Conservation (phyloP, 164 flowering plant species). For the Platanus orientalis region DNA sequence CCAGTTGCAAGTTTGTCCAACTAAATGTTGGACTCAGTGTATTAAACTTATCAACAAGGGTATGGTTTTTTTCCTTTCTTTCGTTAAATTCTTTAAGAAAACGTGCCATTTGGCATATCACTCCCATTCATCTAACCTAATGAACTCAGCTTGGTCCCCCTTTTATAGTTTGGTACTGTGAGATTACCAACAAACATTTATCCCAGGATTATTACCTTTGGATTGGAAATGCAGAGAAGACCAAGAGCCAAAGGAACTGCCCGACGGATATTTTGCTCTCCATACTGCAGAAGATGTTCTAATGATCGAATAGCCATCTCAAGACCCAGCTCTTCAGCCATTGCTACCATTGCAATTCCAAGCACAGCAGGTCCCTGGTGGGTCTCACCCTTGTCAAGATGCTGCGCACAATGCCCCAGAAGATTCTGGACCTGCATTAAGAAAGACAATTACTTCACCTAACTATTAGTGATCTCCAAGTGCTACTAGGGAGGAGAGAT, state of each 20-base stretch:
- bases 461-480: slow-evolving; percentile 1
- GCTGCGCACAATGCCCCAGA: slow-evolving; percentile 89
- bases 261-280: slow-evolving; percentile 85
- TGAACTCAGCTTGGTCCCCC: no score
- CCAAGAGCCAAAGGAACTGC: slow-evolving; percentile 97
- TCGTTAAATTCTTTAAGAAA: no score
- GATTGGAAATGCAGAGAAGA: slow-evolving; percentile 93
- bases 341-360: slow-evolving; percentile 97
- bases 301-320: slow-evolving; percentile 98
- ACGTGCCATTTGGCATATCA: no score
- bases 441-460: slow-evolving; percentile 7
- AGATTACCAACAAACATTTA: background rate
- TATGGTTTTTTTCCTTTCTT: no score
- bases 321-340: slow-evolving; percentile 97
- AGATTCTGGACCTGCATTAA: slow-evolving; percentile 81
- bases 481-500: slow-evolving; percentile 1
- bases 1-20: no score
- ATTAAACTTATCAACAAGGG: no score
- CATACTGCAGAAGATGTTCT: slow-evolving; percentile 93
- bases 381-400: slow-evolving; percentile 89
- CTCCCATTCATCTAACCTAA: no score
- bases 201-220: slow-evolving; percentile 55
- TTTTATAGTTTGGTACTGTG: background rate
- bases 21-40: no score
- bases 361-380: slow-evolving; percentile 99